Percentiles rank a stretch among this genome's conserved stretches.
phyloP scores from a whole-genome alignment of 345 rosid genomes.

The Clarkia xantiana region DNA sequence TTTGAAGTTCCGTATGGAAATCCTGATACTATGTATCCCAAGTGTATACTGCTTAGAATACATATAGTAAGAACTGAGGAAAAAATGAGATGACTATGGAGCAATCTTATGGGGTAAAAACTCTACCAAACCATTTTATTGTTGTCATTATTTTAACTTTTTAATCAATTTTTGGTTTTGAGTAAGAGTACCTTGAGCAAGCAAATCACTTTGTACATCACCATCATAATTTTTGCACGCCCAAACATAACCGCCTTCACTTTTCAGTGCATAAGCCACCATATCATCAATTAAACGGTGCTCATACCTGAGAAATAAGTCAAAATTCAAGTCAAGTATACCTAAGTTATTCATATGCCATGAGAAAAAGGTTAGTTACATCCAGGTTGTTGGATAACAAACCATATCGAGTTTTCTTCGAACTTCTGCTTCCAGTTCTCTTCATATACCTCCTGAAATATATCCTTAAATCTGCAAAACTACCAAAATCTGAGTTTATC shows the following conservation, averaged over 20 bases:
- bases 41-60: too few relatives aligned
- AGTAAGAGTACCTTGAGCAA: slow-evolving; percentile 66
- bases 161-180: background rate
- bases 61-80: too few relatives aligned
- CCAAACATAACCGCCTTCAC: slow-evolving; percentile 98
- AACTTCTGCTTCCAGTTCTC: slow-evolving; percentile 84
- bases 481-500: slow-evolving; percentile 6
- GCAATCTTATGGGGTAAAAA: background rate
- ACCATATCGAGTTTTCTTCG: slow-evolving; percentile 89
- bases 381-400: slow-evolving; percentile 8
- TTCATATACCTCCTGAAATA: slow-evolving; percentile 89
- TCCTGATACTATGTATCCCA: too few relatives aligned
- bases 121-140: background rate
- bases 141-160: background rate
- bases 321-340: slow-evolving; percentile 2
- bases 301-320: slow-evolving; percentile 52
- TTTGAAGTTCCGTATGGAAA: too few relatives aligned
- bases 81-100: too few relatives aligned
- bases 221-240: slow-evolving; percentile 99
- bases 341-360: slow-evolving; percentile 3
- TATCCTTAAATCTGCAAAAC: slow-evolving; percentile 75
- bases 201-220: slow-evolving; percentile 96
- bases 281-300: slow-evolving; percentile 97
- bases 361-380: background rate
- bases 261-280: slow-evolving; percentile 93